These are phyloP conservation scores for Capniomyces stellatus DNA, from an alignment of 371 early-diverging fungal genomes.

Conservation along the genomic window DNA sequence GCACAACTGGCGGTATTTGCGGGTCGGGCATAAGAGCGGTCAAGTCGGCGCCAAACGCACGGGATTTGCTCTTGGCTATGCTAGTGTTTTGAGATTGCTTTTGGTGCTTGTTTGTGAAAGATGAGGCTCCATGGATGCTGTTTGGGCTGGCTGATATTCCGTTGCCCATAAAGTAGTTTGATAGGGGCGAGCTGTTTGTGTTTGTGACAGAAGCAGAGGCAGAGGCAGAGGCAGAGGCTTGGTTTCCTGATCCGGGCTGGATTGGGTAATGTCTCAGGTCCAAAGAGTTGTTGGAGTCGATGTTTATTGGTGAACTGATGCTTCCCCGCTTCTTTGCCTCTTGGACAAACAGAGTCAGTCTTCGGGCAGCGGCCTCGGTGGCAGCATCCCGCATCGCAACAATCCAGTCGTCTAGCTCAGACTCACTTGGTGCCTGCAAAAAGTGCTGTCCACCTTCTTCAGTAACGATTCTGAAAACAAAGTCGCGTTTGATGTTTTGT, in stretches of 20 bases:
- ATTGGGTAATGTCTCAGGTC: not conserved
- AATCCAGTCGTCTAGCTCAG: constrained; percentile 66
- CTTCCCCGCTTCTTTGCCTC: constrained; percentile 23
- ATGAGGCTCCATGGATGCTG: no score
- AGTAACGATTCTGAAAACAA: constrained; percentile 61
- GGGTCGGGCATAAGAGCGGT: constrained; percentile 37
- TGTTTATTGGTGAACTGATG: not conserved
- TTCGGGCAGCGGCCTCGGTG: constrained; percentile 50
- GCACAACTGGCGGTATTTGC: constrained; percentile 33
- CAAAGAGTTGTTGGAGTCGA: not conserved
- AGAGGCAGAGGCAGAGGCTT: not conserved
- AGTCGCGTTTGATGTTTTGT: constrained; percentile 47
- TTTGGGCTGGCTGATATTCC: no score
- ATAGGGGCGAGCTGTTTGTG: not conserved
- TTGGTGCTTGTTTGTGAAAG: no score
- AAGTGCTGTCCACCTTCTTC: constrained; percentile 68
- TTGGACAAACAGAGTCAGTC: constrained; percentile 30
- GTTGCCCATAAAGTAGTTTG: not conserved
- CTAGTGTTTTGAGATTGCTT: not conserved
- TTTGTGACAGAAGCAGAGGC: not conserved
- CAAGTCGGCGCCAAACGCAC: constrained; percentile 41
- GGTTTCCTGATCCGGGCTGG: not conserved
- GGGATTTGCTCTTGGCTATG: constrained; percentile 5
- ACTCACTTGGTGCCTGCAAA: constrained; percentile 45
- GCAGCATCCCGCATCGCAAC: constrained; percentile 48